Base-by-base conservation (phyloP, 2,329 filamentous ascomycete genomes). In the Harringtonia lauricola region DNA sequence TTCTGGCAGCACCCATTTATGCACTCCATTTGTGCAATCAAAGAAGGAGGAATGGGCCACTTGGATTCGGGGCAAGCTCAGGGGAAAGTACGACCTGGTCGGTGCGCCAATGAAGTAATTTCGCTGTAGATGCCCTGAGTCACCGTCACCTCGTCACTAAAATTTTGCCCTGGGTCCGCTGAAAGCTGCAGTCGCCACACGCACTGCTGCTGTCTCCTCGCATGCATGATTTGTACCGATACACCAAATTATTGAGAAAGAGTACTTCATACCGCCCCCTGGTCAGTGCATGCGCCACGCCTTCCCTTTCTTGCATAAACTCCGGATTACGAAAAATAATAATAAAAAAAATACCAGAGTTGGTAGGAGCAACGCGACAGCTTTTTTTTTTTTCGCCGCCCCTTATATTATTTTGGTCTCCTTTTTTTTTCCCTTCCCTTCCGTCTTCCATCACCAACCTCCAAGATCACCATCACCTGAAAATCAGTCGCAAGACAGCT, bases 391-490 rank as follows among this genome's bases (percentile, higher is more conserved):
- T 38, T 42, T 37, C 46, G 46, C 43, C 46, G 42, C 47, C 41
- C 43, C 34, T 26, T 60, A 58, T 59, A 56, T 62, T 61, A 59
- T 61, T 58, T 54, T 49, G 42, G 48, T 49, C 53, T 52, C 53
- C 51, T 52, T 51, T 54, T 49, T 50, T 52, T 52, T 52, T 54
- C 47, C 49, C 49, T 53, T 50, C 52, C 53, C 53, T 54, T 55
- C 54, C 56, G 54, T 59, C 57, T 60, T 59, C 47, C 55, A 57
- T 54, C 53, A 55, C 50, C 47, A 52, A 50, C 46, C 47, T 45
- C 45, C 47, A 60, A 57, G 54, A 62, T 59, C 59, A 57, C 56
- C 57, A 54, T 54, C 49, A 49, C 52, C 52, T 59, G 59, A 59
- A 60, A 63, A 66, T 61, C 63, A 60, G 60, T 50, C 38, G 29